These are phyloP conservation scores for Oldenlandia corymbosa DNA, from an alignment of 257 asterid genomes.

Conservation along the genomic window DNA sequence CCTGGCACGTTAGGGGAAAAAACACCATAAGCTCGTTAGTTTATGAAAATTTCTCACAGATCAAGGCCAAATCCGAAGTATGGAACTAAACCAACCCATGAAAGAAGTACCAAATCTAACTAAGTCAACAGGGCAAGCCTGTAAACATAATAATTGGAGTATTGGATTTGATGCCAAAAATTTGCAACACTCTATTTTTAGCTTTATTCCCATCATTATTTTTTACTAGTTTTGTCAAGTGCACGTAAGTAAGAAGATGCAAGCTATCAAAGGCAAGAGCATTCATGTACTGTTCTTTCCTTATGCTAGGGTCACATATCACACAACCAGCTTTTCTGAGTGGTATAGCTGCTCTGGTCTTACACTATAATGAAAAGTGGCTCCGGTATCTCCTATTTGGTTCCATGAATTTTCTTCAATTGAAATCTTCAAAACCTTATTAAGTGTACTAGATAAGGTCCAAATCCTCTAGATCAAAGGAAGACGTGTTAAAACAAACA, in stretches of 20 bases:
- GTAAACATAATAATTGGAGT: neutral
- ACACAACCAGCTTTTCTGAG: neutral
- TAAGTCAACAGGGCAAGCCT: neutral
- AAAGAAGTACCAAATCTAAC: neutral
- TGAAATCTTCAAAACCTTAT: neutral
- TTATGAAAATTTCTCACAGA: neutral
- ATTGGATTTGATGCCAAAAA: neutral
- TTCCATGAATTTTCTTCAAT: neutral
- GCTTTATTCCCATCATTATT: too few species aligned
- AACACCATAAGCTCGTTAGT: conserved; percentile 1
- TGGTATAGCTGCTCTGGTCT: neutral
- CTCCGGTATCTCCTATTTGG: neutral
- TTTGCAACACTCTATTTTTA: too few species aligned
- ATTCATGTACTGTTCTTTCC: neutral
- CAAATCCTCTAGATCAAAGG: neutral
- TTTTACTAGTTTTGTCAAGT: too few species aligned
- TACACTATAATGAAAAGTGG: neutral
- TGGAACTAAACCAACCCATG: neutral
- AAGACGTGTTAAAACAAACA: neutral
- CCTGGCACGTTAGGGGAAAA: conserved; percentile 33
- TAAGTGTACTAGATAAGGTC: neutral
- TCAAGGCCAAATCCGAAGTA: neutral
- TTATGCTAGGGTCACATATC: neutral
- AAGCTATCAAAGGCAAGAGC: neutral
- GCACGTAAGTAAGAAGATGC: neutral